A percentile compares a stretch with the other conserved stretches of the same genome.
Conservation (phyloP, 371 early-diverging fungal genomes). For the Apophysomyces elegans region DNA sequence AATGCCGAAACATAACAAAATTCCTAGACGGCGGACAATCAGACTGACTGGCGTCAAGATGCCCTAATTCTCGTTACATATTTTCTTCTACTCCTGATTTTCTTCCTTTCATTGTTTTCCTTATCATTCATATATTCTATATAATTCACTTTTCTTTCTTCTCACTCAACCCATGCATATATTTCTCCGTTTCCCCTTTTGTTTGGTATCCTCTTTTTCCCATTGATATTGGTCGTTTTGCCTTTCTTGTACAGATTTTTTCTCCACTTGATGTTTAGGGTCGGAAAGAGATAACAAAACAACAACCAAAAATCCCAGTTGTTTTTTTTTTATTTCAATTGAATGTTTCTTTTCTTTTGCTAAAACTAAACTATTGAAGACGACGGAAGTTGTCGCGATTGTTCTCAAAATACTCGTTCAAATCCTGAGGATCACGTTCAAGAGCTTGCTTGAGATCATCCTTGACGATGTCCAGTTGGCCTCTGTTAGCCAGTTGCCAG, state of each 20-base stretch:
- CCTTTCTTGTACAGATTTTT: no score
- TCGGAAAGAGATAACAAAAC: no score
- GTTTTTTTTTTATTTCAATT: no score
- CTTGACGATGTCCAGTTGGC: constrained; percentile 26
- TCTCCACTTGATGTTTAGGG: no score
- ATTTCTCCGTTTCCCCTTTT: no score
- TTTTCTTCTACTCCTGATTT: not conserved
- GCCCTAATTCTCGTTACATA: not conserved
- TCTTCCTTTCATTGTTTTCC: not conserved
- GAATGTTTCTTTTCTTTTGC: not conserved
- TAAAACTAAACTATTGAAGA: constrained; percentile 18
- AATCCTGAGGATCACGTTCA: constrained; percentile 30
- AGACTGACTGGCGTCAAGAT: constrained; percentile 24
- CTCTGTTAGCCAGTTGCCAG: constrained; percentile 31
- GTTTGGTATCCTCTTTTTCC: no score
- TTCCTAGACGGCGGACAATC: constrained; percentile 49
- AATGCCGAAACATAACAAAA: constrained; percentile 32
- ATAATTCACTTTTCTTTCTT: no score
- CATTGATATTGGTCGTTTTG: no score
- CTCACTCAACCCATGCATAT: no score
- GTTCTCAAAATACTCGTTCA: constrained; percentile 37
- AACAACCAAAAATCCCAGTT: no score
- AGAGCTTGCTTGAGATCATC: constrained; percentile 35
- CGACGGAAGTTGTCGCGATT: constrained; percentile 46
- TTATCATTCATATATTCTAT: no score